These are phyloP conservation scores for Aspergillus melleus DNA, from an alignment of 2,329 filamentous ascomycete genomes.

Conservation along the genomic window DNA sequence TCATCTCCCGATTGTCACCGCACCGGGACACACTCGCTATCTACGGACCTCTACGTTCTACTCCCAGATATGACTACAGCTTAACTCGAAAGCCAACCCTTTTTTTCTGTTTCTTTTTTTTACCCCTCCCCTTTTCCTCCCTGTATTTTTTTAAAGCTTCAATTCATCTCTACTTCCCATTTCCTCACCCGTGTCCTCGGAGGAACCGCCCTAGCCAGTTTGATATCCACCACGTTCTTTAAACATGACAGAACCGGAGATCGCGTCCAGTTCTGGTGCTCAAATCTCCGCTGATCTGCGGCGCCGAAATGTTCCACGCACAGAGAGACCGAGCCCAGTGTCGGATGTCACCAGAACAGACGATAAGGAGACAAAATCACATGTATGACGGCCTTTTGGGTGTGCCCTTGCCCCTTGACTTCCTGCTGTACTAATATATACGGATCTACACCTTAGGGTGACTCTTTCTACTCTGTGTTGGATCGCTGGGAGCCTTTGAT, in stretches of 20 bases:
- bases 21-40: background rate
- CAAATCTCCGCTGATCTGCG: conserved; percentile 39
- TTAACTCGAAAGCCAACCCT: conserved; percentile 5
- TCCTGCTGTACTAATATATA: background rate
- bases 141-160: conserved; percentile 10
- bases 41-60: conserved; percentile 7
- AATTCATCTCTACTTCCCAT: background rate
- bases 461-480: conserved; percentile 40
- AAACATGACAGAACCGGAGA: conserved; percentile 34
- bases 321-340: conserved; percentile 28
- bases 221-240: background rate
- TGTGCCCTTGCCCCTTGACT: conserved; percentile 25
- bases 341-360: conserved; percentile 26
- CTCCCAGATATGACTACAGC: conserved; percentile 15
- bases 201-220: background rate
- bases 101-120: conserved; percentile 12
- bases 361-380: conserved; percentile 32
- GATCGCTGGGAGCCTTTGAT: conserved; percentile 63
- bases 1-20: background rate
- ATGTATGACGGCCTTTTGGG: background rate
- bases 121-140: conserved; percentile 11
- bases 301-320: conserved; percentile 42
- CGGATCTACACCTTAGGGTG: conserved; percentile 23
- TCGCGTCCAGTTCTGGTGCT: conserved; percentile 36
- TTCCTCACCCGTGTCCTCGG: background rate